A percentile compares a stretch with the other conserved stretches of the same genome.
Conservation (phyloP, 352 stramenopile genomes). For the Phytophthora pini region DNA sequence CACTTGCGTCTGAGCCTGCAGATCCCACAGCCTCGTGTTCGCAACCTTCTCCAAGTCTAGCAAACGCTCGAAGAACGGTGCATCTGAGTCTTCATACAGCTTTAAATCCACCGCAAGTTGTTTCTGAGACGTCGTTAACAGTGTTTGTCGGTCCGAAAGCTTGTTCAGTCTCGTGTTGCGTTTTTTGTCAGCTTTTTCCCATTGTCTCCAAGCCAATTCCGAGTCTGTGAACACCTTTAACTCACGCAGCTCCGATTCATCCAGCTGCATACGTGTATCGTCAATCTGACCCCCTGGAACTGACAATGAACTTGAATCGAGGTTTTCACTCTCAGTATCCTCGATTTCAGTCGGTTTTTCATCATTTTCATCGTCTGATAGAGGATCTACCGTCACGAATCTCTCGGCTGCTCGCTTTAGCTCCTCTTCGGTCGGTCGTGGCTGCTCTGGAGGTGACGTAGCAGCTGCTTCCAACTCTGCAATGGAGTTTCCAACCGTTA, state of each 20-base stretch:
- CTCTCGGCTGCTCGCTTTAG: slow-evolving; percentile 44
- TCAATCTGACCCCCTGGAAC: slow-evolving; percentile 8
- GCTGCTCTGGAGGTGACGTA: slow-evolving; percentile 26
- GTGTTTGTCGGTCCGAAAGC: slow-evolving; percentile 23
- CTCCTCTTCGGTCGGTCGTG: slow-evolving; percentile 46
- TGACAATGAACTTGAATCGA: background rate
- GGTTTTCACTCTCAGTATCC: background rate
- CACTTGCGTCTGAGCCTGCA: slow-evolving; percentile 64
- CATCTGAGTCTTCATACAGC: slow-evolving; percentile 50
- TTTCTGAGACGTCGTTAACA: slow-evolving; percentile 36
- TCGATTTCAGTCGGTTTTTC: slow-evolving; percentile 5
- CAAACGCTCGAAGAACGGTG: slow-evolving; percentile 56
- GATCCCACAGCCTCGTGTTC: slow-evolving; percentile 56
- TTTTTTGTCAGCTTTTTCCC: slow-evolving; percentile 47
- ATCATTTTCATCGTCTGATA: slow-evolving; percentile 24
- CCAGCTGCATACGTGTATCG: slow-evolving; percentile 28
- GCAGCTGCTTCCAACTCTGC: slow-evolving; percentile 34
- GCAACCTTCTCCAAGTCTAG: slow-evolving; percentile 49
- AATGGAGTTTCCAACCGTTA: slow-evolving; percentile 35
- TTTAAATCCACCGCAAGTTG: slow-evolving; percentile 55
- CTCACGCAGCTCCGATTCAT: slow-evolving; percentile 57
- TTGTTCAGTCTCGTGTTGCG: slow-evolving; percentile 50
- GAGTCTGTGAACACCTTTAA: slow-evolving; percentile 54
- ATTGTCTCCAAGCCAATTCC: slow-evolving; percentile 54
- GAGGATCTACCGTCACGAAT: slow-evolving; percentile 38